Base-by-base conservation (phyloP, 1,284 basidiomycete genomes). In the Peniophora sp. region DNA sequence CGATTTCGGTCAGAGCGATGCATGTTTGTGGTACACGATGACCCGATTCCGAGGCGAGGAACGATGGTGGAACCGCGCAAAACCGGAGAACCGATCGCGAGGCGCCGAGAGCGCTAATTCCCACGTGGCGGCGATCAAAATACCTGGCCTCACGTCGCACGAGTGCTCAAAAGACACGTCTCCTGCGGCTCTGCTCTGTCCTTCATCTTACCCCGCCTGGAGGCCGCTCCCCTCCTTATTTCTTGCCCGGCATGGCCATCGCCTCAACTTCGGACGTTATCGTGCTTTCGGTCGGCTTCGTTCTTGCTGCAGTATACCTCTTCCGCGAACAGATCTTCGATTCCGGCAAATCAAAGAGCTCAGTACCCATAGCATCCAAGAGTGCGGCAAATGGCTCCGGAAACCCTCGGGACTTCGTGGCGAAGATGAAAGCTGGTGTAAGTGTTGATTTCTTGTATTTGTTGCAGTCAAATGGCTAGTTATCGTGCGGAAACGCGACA, bases 391-490 rank as follows among this genome's bases (percentile, higher is more conserved):
- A 79, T 69, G 88, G 85, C 45, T 79, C 78, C 51, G 85, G 81
- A 1, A 91, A 94, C 61, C 88, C 92, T 10, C 75, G 92, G 46
- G 91, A 97, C 68, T 96, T 95, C 64, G 78, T 96, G 44, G 80
- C 79, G 18, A 92, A 92, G 71, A 93, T 96, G 91, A 85, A 91
- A 67, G 81, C 84, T 53, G 83, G 81, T 41, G 93, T 96, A 68
- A 69, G 91, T 79, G 48, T 47, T 47, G 36, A 45, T 49, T 47
- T 51, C n/a, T 44, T 45, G 44, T 43, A 47, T 17, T 5, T 41
- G 6, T 8, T 41, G 18, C 37, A 41, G 9, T 2, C 15, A 11
- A 52, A 22, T 34, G 41, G 35, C 15, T 24, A 44, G 42, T 34
- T 20, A 18, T 32, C 5, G 27, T 32, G 12, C 27, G 27, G 27